Percentiles rank a stretch among this genome's conserved stretches.
Evolutionary conservation across 2,329 filamentous ascomycete species (phyloP).

Genomic region (Penicillium hordei): DNA sequence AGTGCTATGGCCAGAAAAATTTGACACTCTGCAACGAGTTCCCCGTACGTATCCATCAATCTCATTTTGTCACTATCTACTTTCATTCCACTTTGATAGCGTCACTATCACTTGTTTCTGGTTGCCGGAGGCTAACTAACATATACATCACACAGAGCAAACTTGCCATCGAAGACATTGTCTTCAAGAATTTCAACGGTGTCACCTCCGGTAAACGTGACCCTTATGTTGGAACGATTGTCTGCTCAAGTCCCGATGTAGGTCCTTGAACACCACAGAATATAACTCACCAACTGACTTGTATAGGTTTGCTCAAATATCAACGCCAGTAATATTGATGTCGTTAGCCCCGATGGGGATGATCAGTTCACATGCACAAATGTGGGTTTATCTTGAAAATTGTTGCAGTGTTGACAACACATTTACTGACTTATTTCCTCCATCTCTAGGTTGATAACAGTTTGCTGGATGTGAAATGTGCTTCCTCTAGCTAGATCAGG

Average conservation of each 20-base stretch:
- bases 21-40: conserved; percentile 60
- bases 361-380: conserved; percentile 48
- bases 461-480: neutral
- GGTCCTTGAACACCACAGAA: conserved; percentile 28
- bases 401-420: neutral
- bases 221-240: conserved; percentile 49
- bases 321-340: conserved; percentile 46
- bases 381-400: conserved; percentile 27
- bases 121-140: conserved; percentile 1
- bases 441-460: neutral
- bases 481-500: neutral
- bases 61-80: neutral
- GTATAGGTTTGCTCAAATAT: conserved; percentile 49
- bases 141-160: conserved; percentile 30
- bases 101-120: neutral
- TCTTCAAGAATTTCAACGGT: conserved; percentile 58
- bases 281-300: neutral
- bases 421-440: neutral
- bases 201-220: conserved; percentile 50
- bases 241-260: conserved; percentile 51
- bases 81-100: neutral
- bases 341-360: conserved; percentile 50
- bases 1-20: conserved; percentile 65
- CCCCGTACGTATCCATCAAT: conserved; percentile 44
- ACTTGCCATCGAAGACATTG: conserved; percentile 56